phyloP scores from a whole-genome alignment of 2,329 filamentous ascomycete species.

The Fusarium heterosporum region DNA sequence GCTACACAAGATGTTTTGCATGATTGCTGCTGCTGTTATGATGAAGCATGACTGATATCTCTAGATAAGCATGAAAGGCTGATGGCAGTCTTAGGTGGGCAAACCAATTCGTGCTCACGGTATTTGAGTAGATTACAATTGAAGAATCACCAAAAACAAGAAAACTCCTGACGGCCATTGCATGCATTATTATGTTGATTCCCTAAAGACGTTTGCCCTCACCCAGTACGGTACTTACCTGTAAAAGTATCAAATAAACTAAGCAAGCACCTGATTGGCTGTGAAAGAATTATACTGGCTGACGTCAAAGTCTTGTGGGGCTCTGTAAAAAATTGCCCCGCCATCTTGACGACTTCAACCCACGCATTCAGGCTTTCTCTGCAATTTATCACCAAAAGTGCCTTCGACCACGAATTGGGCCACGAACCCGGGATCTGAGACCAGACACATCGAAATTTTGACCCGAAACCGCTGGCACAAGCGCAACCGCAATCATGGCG shows the following conservation, averaged over 20 bases:
- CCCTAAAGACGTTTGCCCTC: neutral
- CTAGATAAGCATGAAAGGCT: conserved; percentile 20
- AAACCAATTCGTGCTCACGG: neutral
- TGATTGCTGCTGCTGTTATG: conserved; percentile 27
- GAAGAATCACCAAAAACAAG: conserved; percentile 23
- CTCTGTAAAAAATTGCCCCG: conserved; percentile 48
- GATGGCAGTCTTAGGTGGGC: conserved; percentile 14
- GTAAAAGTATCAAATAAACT: too few species aligned
- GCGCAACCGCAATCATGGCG: conserved; percentile 74
- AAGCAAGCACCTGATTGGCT: conserved; percentile 22
- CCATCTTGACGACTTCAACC: conserved; percentile 47
- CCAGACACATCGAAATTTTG: conserved; percentile 25
- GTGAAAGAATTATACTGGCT: conserved; percentile 30
- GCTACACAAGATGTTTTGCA: conserved; percentile 16
- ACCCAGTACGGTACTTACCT: too few species aligned
- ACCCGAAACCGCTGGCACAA: conserved; percentile 26
- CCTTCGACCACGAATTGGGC: conserved; percentile 29
- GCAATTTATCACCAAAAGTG: conserved; percentile 44
- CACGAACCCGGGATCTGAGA: conserved; percentile 37
- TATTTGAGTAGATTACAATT: conserved; percentile 28
- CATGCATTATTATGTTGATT: neutral
- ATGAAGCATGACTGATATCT: conserved; percentile 28
- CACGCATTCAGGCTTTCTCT: conserved; percentile 39
- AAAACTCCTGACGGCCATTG: neutral
- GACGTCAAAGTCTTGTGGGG: conserved; percentile 50